Conservation (phyloP, 495 filamentous ascomycete species). For the Lepidopterella palustris region DNA sequence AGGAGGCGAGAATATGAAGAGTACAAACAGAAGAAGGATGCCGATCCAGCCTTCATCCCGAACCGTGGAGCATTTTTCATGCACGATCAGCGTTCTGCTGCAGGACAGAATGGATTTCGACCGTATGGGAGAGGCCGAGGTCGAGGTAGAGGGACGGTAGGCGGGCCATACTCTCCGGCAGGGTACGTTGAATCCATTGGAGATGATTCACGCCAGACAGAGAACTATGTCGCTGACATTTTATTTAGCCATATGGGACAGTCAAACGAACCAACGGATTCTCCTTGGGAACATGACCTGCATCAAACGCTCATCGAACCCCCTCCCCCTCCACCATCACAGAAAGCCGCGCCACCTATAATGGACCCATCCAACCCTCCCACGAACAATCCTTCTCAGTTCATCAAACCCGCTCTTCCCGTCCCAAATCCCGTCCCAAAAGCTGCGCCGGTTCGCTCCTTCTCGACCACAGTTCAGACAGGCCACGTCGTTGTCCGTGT, state of each 20-base stretch:
- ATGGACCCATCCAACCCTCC: background rate
- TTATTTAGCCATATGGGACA: conserved; percentile 38
- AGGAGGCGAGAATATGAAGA: conserved; percentile 85
- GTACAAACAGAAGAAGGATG: conserved; percentile 76
- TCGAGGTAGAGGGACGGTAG: conserved; percentile 47
- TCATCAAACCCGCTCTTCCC: conserved; percentile 4
- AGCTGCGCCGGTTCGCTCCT: conserved; percentile 42
- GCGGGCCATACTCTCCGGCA: conserved; percentile 51
- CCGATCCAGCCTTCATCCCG: conserved; percentile 90
- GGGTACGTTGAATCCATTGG: conserved; percentile 40
- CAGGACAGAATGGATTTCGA: conserved; percentile 68
- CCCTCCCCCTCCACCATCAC: background rate
- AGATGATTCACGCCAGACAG: background rate
- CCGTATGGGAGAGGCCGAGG: conserved; percentile 59
- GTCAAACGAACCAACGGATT: conserved; percentile 53
- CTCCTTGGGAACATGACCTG: conserved; percentile 90
- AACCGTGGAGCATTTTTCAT: conserved; percentile 95
- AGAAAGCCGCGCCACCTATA: conserved; percentile 33
- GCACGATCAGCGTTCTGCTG: conserved; percentile 82
- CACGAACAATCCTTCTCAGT: background rate
- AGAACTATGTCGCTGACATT: conserved; percentile 14
- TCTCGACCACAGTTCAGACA: conserved; percentile 58
- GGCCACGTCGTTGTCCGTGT: conserved; percentile 82
- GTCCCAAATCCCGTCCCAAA: conserved; percentile 3
- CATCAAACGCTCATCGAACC: conserved; percentile 62